Evolutionary conservation across 192 early-diverging fungal species (phyloP).

Genomic region (Backusella westeae): DNA sequence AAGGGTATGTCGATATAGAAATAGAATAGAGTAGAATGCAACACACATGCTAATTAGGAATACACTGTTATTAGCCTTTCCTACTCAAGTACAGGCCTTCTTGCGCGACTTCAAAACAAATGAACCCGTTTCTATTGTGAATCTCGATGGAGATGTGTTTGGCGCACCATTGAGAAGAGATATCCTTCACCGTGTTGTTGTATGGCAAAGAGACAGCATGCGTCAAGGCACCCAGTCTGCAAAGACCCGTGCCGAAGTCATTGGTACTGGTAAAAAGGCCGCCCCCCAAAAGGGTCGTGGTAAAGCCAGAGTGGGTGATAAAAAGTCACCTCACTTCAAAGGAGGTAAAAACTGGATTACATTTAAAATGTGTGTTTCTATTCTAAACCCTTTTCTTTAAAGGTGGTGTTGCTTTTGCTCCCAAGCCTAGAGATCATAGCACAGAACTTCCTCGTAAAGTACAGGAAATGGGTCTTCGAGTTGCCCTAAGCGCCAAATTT

Average conservation of each 20-base stretch:
- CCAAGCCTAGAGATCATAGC: constrained; percentile 79
- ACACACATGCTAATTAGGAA: neutral
- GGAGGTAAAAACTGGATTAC: constrained; percentile 60
- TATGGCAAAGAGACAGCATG: constrained; percentile 80
- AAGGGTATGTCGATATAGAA: neutral
- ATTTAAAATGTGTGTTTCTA: neutral
- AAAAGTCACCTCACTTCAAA: constrained; percentile 81
- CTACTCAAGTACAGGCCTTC: constrained; percentile 66
- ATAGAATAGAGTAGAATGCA: neutral
- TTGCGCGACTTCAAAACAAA: constrained; percentile 74
- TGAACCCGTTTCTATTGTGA: constrained; percentile 66
- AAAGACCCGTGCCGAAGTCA: constrained; percentile 79
- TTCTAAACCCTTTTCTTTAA: neutral
- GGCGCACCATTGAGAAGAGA: constrained; percentile 73
- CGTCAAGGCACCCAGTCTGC: constrained; percentile 84
- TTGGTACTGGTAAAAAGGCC: constrained; percentile 78
- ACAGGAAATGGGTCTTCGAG: constrained; percentile 78
- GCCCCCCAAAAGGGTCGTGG: constrained; percentile 94
- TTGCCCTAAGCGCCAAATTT: constrained; percentile 87
- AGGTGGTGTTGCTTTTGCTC: constrained; percentile 87
- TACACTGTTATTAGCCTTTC: constrained; percentile 20
- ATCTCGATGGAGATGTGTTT: constrained; percentile 74
- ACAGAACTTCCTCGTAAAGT: constrained; percentile 86
- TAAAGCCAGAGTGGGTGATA: constrained; percentile 81
- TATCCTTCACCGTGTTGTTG: constrained; percentile 79